Base-by-base conservation (phyloP, 768 basidiomycete genomes). In the Lactifluus subvellereus region DNA sequence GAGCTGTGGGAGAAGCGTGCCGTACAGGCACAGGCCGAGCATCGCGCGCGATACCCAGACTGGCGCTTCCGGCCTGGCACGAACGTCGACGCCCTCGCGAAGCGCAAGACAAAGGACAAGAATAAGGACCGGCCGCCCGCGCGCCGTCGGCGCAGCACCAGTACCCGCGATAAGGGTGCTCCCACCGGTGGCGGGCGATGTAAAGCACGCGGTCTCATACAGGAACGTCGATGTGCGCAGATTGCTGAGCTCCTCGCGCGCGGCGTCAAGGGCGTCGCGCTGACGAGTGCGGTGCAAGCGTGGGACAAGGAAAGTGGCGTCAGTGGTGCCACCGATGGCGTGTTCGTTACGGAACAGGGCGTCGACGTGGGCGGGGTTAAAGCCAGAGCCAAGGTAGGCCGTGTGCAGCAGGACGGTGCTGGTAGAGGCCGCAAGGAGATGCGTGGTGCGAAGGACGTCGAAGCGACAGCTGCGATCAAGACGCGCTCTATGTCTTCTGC, bases 21-120 rank as follows among this genome's bases (percentile, higher is more conserved):
- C 5, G 77, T 82, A 47, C 76, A 81, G 6, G 89, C 89, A 0
- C 86, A 86, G 69, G 84, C 81, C 0, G 89, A 89, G 71, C 89
- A 91, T 71, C 80, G 88, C 57, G 77, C 78, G 54, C 78, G 82
- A 60, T 91, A 91, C 71, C 89, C 89, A 1, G 87, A 90, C 73
- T 92, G 90, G 89, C 78, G 90, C 54, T 92, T 90, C 72, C 80
- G 86, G 54, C 88, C 87, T 4, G 84, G 82, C n/a, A 74, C 80
- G 18, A 80, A 76, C 66, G 77, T 72, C 56, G 74, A 78, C 56
- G 76, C 73, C 54, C 32, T 62, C 33, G 61, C 57, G 51, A 68
- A 63, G 42, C 60, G 64, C 49, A 66, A 65, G 22, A 38, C 50
- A n/a, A 74, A 69, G 66, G 68, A 67, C 53, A 76, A 74, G 69